A percentile compares a stretch with the other conserved stretches of the same genome.
Conservation (phyloP, 306 rosid genomes). For the Prunus davidiana region DNA sequence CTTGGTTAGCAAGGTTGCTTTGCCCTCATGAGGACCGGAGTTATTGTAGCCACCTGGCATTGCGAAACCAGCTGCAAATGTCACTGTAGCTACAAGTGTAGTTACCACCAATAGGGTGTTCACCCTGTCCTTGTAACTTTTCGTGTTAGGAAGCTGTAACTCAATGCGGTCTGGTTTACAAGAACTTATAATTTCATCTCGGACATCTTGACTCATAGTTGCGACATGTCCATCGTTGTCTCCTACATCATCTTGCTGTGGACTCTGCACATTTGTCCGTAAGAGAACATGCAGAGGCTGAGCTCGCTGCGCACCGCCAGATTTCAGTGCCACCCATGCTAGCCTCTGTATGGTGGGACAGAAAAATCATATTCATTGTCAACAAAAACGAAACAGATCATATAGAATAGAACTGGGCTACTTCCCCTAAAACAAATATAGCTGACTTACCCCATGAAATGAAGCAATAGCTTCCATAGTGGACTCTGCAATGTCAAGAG, state of each 20-base stretch:
- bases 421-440: too few relatives aligned
- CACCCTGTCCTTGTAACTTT: neutral
- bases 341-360: neutral
- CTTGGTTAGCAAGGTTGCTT: neutral
- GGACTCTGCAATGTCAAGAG: neutral
- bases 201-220: too few relatives aligned
- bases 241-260: neutral
- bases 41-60: neutral
- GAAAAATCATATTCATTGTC: too few relatives aligned
- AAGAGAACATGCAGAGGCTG: neutral
- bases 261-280: too few relatives aligned
- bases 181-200: too few relatives aligned
- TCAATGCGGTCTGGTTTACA: neutral
- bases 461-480: neutral
- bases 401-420: too few relatives aligned
- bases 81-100: neutral
- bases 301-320: slow-evolving; percentile 17
- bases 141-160: neutral
- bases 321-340: slow-evolving; percentile 1
- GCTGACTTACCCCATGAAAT: neutral
- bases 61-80: neutral
- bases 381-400: too few relatives aligned
- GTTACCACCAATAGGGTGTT: neutral
- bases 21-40: neutral
- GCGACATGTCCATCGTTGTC: neutral